Evolutionary conservation across 495 filamentous ascomycete genomes (phyloP).

Genomic region (Neurospora discreta): DNA sequence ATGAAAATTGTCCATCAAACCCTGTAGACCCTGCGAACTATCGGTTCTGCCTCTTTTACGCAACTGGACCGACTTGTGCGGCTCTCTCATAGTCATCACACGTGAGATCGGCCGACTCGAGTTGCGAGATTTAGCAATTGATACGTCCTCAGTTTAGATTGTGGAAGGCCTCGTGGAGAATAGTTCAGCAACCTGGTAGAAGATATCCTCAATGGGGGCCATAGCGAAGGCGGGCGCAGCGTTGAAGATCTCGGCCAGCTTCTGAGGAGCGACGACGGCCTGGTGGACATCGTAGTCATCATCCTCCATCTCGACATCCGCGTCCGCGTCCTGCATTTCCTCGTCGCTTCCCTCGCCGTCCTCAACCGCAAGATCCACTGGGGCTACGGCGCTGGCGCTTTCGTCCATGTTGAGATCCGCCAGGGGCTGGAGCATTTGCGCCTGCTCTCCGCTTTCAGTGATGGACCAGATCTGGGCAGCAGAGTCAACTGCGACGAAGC

Average conservation of each 20-base stretch:
- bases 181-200: constrained; percentile 57
- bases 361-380: constrained; percentile 16
- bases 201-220: constrained; percentile 67
- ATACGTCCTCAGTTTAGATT: neutral
- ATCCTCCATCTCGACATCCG: constrained; percentile 24
- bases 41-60: neutral
- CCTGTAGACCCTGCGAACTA: neutral
- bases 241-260: constrained; percentile 64
- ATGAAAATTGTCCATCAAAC: neutral
- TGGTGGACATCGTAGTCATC: constrained; percentile 30
- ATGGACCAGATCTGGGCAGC: constrained; percentile 45
- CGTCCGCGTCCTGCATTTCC: constrained; percentile 26
- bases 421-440: constrained; percentile 38
- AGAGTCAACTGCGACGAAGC: constrained; percentile 50
- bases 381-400: constrained; percentile 6
- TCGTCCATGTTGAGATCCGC: constrained; percentile 33
- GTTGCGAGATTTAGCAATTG: neutral
- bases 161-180: constrained; percentile 37
- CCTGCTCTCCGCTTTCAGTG: constrained; percentile 38
- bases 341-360: constrained; percentile 41
- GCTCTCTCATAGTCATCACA: neutral
- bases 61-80: neutral
- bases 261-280: constrained; percentile 50
- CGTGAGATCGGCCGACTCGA: neutral
- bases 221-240: constrained; percentile 61